A percentile compares a stretch with the other conserved stretches of the same genome.
phyloP scores from a whole-genome alignment of 2,329 filamentous ascomycete genomes.

The Aspergillus quadrilineatus region DNA sequence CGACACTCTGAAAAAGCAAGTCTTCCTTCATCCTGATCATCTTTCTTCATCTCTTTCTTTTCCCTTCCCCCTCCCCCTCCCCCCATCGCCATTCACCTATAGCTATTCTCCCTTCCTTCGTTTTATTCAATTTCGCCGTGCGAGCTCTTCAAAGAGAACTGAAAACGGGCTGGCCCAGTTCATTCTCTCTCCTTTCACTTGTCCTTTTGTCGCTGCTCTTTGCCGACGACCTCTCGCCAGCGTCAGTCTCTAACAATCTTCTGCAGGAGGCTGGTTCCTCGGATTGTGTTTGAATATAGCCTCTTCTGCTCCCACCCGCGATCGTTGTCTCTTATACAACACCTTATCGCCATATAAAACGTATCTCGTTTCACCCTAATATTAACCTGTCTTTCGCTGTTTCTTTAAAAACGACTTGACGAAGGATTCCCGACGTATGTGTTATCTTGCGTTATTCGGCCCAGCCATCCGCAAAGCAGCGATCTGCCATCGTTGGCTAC shows the following conservation, averaged over 20 bases:
- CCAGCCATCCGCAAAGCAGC: not conserved
- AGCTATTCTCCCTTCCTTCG: constrained; percentile 19
- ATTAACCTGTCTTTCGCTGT: constrained; percentile 6
- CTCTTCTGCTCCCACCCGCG: constrained; percentile 17
- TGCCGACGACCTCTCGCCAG: constrained; percentile 22
- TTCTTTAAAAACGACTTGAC: not conserved
- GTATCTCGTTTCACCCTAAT: constrained; percentile 12
- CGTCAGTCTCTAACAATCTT: constrained; percentile 24
- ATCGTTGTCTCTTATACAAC: constrained; percentile 16
- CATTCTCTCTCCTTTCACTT: constrained; percentile 27
- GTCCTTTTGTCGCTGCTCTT: constrained; percentile 20
- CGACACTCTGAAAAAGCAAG: constrained; percentile 23
- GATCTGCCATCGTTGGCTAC: not conserved
- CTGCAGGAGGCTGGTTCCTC: constrained; percentile 40
- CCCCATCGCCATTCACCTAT: constrained; percentile 19
- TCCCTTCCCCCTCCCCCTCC: constrained; percentile 17
- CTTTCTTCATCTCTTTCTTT: constrained; percentile 25
- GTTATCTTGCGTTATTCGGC: not conserved
- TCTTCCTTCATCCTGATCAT: constrained; percentile 23
- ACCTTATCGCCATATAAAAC: constrained; percentile 11
- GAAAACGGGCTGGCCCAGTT: constrained; percentile 39
- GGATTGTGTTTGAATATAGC: constrained; percentile 26
- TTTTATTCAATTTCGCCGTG: constrained; percentile 35
- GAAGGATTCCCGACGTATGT: constrained; percentile 13
- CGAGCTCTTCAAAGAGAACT: constrained; percentile 33